Evolutionary conservation across 768 basidiomycete genomes (phyloP).

Genomic region (Infundibulicybe gibba): DNA sequence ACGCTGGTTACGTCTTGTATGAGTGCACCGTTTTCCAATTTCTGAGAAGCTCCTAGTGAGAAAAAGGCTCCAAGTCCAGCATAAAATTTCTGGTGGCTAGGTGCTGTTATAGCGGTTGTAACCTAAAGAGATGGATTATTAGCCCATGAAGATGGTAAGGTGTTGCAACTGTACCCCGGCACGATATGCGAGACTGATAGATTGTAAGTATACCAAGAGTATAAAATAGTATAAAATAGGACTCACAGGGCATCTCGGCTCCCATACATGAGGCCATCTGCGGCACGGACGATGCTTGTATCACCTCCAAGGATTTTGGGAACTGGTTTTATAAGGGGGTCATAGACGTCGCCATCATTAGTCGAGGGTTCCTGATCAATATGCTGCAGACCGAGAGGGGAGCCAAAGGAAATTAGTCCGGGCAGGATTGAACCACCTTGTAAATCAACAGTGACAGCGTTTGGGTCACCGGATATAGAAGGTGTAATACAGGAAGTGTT

Average conservation of each 20-base stretch:
- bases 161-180: slow-evolving; percentile 48
- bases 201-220: neutral
- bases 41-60: slow-evolving; percentile 55
- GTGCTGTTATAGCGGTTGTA: slow-evolving; percentile 63
- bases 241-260: slow-evolving; percentile 71
- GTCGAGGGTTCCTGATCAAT: slow-evolving; percentile 69
- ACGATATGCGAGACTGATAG: slow-evolving; percentile 58
- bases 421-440: slow-evolving; percentile 66
- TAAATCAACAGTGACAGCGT: slow-evolving; percentile 51
- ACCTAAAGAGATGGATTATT: slow-evolving; percentile 27
- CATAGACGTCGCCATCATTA: slow-evolving; percentile 59
- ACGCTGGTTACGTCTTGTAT: slow-evolving; percentile 61
- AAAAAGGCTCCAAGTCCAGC: slow-evolving; percentile 67
- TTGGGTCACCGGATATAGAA: slow-evolving; percentile 8
- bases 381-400: slow-evolving; percentile 65
- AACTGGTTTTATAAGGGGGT: slow-evolving; percentile 43
- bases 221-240: neutral
- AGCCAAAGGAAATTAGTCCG: slow-evolving; percentile 69
- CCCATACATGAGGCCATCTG: slow-evolving; percentile 69
- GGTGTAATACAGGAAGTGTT: slow-evolving; percentile 17
- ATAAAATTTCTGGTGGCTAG: slow-evolving; percentile 48
- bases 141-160: neutral
- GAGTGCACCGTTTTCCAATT: slow-evolving; percentile 59
- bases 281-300: slow-evolving; percentile 55
- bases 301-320: slow-evolving; percentile 51